Percentiles rank a stretch among this genome's conserved stretches.
Evolutionary conservation across 495 filamentous ascomycete species (phyloP).

Genomic region (Tuber brumale): DNA sequence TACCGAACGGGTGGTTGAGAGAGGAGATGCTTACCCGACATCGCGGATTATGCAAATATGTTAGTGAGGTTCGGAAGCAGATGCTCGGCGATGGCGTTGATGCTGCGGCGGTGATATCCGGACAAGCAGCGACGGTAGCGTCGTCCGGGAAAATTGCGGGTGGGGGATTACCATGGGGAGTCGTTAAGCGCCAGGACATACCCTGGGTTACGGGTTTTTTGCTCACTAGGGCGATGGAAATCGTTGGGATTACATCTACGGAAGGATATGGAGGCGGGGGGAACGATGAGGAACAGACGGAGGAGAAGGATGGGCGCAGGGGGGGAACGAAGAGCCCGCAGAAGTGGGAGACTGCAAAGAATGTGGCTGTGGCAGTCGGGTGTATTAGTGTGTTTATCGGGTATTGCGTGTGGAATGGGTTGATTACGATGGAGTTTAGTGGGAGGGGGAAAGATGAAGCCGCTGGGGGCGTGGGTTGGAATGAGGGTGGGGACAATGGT

Average conservation of each 20-base stretch:
- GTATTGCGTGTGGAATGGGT: slow-evolving; percentile 35
- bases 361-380: slow-evolving; percentile 7
- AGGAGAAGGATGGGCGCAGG: slow-evolving; percentile 10
- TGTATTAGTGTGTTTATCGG: slow-evolving; percentile 28
- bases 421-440: slow-evolving; percentile 16
- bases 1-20: slow-evolving; percentile 66
- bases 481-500: slow-evolving; percentile 4
- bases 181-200: slow-evolving; percentile 28
- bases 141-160: not conserved
- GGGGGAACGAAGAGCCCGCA: slow-evolving; percentile 9
- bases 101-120: slow-evolving; percentile 17
- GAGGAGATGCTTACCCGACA: slow-evolving; percentile 50
- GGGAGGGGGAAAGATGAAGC: not conserved
- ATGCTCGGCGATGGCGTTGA: slow-evolving; percentile 17
- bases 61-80: slow-evolving; percentile 3
- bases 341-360: slow-evolving; percentile 1
- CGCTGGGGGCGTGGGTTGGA: not conserved
- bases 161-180: slow-evolving; percentile 24
- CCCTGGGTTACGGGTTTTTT: slow-evolving; percentile 32
- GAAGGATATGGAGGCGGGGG: not conserved
- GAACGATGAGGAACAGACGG: slow-evolving; percentile 16
- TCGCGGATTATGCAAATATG: slow-evolving; percentile 14
- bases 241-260: not conserved
- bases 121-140: not conserved
- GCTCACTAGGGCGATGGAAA: slow-evolving; percentile 16